These are phyloP conservation scores for Ciborinia camelliae DNA, from an alignment of 2,329 filamentous ascomycete species.

Conservation along the genomic window DNA sequence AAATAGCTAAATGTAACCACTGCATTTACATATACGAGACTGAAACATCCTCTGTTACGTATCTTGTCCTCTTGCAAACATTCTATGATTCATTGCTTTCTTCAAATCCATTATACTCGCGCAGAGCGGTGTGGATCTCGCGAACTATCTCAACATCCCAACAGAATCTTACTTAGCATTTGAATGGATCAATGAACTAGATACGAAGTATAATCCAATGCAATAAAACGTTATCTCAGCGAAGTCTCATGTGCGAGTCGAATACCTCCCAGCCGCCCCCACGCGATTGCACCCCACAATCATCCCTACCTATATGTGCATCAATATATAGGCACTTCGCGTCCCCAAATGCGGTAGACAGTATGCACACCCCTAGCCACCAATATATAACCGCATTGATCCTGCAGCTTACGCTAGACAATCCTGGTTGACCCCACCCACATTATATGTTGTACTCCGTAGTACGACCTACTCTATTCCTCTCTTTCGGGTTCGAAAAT, in stretches of 20 bases:
- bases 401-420: conserved; percentile 2
- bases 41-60: background rate
- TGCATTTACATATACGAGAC: background rate
- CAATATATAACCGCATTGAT: background rate
- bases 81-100: background rate
- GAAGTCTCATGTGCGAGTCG: background rate
- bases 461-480: background rate
- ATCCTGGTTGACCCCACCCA: background rate
- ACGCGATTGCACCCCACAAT: background rate
- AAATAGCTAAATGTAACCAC: background rate
- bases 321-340: conserved; percentile 13
- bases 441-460: background rate
- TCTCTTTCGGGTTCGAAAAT: background rate
- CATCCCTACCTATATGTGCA: background rate
- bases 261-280: no score
- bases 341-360: background rate
- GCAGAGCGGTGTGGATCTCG: no score
- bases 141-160: background rate
- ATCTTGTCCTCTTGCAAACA: background rate
- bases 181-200: no score
- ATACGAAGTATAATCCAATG: background rate
- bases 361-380: background rate
- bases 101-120: background rate
- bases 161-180: no score
- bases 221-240: background rate